Evolutionary conservation across 164 flowering plant species (phyloP).

Genomic region (Protea cynaroides): DNA sequence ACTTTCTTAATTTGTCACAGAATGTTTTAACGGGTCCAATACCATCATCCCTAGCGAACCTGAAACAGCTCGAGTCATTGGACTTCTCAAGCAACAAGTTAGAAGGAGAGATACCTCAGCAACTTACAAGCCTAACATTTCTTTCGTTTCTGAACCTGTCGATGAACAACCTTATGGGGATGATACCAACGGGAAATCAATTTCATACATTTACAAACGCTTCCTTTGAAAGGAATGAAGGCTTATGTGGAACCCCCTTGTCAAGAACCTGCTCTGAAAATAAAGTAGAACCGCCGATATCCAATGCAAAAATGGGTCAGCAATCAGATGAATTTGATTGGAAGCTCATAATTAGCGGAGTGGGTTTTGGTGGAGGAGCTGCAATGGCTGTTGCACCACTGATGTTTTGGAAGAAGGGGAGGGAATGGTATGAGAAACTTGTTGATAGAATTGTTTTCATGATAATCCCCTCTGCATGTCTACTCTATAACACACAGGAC

Average conservation of each 20-base stretch:
- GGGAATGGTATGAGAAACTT: conserved; percentile 29
- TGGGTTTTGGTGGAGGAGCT: conserved; percentile 46
- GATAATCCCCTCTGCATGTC: conserved; percentile 24
- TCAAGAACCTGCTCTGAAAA: not conserved
- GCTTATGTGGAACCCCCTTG: conserved; percentile 47
- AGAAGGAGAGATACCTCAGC: conserved; percentile 29
- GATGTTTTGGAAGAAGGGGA: conserved; percentile 29
- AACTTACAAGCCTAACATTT: conserved; percentile 28
- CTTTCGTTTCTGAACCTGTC: conserved; percentile 41
- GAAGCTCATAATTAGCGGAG: conserved; percentile 36
- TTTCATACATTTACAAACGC: conserved; percentile 24
- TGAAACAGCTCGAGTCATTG: conserved; percentile 34
- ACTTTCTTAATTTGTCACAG: conserved; percentile 41
- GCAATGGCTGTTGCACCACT: conserved; percentile 33
- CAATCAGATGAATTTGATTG: conserved; percentile 22
- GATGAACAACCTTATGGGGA: conserved; percentile 32
- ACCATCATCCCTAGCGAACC: conserved; percentile 33
- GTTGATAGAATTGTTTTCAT: conserved; percentile 20
- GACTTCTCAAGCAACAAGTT: conserved; percentile 39
- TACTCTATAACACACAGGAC: conserved; percentile 26
- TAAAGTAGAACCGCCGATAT: not conserved
- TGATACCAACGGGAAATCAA: conserved; percentile 29
- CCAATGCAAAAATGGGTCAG: too few relatives aligned
- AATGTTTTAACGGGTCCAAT: conserved; percentile 39
- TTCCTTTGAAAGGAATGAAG: conserved; percentile 31